Evolutionary conservation across 1,139 yeast species (phyloP).

Genomic region (Kodamaea sp.): DNA sequence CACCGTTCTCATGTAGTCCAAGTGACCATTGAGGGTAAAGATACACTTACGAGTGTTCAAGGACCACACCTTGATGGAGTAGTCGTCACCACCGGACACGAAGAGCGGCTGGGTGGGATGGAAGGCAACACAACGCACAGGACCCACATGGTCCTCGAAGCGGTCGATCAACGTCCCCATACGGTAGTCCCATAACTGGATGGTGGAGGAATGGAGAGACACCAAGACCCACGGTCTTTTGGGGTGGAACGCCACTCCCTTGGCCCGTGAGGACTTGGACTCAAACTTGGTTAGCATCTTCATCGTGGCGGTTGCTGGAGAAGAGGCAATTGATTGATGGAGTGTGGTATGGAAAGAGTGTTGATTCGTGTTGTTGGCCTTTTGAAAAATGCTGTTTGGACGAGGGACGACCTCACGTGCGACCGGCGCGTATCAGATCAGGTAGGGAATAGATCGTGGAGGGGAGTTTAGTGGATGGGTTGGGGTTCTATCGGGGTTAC

Average conservation of each 20-base stretch:
- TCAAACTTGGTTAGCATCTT: conserved; percentile 98
- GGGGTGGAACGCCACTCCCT: conserved; percentile 98
- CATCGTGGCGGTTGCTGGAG: conserved; percentile 54
- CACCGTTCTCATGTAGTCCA: conserved; percentile 93
- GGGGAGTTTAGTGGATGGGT: too few species aligned
- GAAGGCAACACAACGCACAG: conserved; percentile 92
- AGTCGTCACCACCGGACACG: conserved; percentile 97
- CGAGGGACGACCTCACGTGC: conserved; percentile 3
- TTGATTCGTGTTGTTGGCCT: conserved; percentile 10
- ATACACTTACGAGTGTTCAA: conserved; percentile 86
- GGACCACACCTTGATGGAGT: conserved; percentile 95
- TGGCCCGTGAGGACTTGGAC: conserved; percentile 97
- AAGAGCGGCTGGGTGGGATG: conserved; percentile 98
- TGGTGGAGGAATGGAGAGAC: conserved; percentile 90
- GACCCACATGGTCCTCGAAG: conserved; percentile 98
- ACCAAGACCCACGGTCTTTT: conserved; percentile 96
- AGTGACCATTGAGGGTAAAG: conserved; percentile 88
- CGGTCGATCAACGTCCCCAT: conserved; percentile 98
- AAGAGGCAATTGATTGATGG: not conserved
- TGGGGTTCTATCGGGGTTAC: too few species aligned
- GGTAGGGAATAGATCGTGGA: too few species aligned
- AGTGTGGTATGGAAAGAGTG: not conserved
- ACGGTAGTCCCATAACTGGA: conserved; percentile 98
- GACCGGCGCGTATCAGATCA: too few species aligned
- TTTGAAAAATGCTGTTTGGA: conserved; percentile 8